A percentile compares a stretch with the other conserved stretches of the same genome.
Conservation (phyloP, 176 grass and related monocot genomes). For the Bothriochloa decipiens region DNA sequence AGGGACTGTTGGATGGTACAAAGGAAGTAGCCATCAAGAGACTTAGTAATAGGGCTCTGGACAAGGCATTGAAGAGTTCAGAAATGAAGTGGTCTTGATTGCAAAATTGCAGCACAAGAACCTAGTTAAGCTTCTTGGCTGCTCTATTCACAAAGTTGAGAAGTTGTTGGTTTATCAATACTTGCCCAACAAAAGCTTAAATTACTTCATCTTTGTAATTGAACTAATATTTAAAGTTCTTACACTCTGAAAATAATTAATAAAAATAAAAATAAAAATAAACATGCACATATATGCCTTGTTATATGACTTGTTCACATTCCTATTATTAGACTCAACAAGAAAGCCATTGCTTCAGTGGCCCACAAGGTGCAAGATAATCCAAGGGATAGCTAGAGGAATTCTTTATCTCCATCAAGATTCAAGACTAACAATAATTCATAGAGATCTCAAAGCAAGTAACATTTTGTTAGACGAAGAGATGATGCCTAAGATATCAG, state of each 20-base stretch:
- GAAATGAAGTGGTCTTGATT: constrained; percentile 23
- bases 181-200: constrained; percentile 31
- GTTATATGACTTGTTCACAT: background rate
- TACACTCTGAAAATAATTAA: no score
- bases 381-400: constrained; percentile 46
- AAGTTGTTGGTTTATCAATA: constrained; percentile 44
- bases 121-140: constrained; percentile 42
- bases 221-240: no score
- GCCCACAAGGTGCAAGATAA: constrained; percentile 41
- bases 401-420: constrained; percentile 57
- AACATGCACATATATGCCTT: background rate
- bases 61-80: constrained; percentile 40
- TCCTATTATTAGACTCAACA: constrained; percentile 1
- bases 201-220: constrained; percentile 32
- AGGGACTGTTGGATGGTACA: constrained; percentile 18
- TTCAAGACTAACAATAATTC: constrained; percentile 57
- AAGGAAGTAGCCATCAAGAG: constrained; percentile 47
- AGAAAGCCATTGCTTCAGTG: constrained; percentile 39
- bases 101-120: constrained; percentile 34
- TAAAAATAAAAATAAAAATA: no score
- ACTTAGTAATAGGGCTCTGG: constrained; percentile 26
- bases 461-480: constrained; percentile 50
- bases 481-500: constrained; percentile 58
- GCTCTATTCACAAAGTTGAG: constrained; percentile 43
- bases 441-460: constrained; percentile 50